Percentiles rank a stretch among this genome's conserved stretches.
Evolutionary conservation across 148 eudicot genomes (phyloP).

Genomic region (Camellia granthamiana): DNA sequence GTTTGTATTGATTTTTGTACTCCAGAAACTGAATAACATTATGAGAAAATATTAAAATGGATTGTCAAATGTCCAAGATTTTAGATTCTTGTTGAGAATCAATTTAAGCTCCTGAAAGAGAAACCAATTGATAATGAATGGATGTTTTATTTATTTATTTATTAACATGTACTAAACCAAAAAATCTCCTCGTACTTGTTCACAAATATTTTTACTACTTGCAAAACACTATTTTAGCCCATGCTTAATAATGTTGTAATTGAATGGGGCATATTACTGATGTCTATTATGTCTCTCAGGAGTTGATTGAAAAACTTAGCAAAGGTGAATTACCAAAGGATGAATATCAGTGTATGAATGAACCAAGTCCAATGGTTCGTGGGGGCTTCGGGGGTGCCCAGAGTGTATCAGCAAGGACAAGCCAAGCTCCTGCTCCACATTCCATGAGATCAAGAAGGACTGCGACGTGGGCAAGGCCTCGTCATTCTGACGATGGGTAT

Average conservation of each 20-base stretch:
- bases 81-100: not conserved
- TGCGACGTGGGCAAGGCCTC: constrained; percentile 80
- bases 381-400: constrained; percentile 27
- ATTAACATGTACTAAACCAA: not conserved
- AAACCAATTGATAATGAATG: not conserved
- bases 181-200: not conserved
- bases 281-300: constrained; percentile 42
- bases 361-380: constrained; percentile 33
- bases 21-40: not conserved
- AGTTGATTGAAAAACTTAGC: constrained; percentile 67
- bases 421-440: constrained; percentile 46
- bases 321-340: constrained; percentile 72
- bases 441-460: constrained; percentile 95
- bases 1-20: not conserved
- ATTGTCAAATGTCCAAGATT: not conserved
- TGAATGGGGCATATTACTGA: not conserved
- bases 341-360: constrained; percentile 75
- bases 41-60: not conserved
- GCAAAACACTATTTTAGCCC: not conserved
- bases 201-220: not conserved
- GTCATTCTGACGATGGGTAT: constrained; percentile 78
- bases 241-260: not conserved
- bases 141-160: too few relatives aligned
- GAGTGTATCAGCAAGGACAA: constrained; percentile 31
- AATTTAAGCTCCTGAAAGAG: not conserved